phyloP scores from a whole-genome alignment of 2,329 filamentous ascomycete genomes.

The Phaeosphaeriaceae sp. region DNA sequence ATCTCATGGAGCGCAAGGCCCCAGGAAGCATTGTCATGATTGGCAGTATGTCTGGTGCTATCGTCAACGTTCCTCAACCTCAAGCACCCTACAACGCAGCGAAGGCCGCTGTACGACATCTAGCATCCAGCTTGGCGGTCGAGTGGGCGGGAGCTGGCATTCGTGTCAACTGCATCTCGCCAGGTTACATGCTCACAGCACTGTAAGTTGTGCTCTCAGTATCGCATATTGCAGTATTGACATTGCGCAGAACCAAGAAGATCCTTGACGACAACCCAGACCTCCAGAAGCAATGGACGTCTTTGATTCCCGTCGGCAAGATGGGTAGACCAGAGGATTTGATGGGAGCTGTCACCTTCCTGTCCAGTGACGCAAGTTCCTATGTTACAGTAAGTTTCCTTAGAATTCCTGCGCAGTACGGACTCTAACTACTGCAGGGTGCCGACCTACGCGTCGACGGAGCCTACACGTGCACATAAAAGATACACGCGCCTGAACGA shows the following conservation, averaged over 20 bases:
- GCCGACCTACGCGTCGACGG: conserved; percentile 84
- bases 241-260: conserved; percentile 76
- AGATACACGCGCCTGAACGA: background rate
- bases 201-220: conserved; percentile 66
- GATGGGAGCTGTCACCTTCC: conserved; percentile 89
- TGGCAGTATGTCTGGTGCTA: conserved; percentile 90
- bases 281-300: conserved; percentile 88
- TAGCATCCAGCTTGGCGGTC: conserved; percentile 86
- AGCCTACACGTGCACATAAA: conserved; percentile 80
- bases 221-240: conserved; percentile 16
- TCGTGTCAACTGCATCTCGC: conserved; percentile 92
- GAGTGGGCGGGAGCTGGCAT: conserved; percentile 92
- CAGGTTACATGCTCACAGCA: conserved; percentile 95
- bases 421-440: conserved; percentile 53
- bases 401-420: background rate
- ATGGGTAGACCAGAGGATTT: conserved; percentile 92
- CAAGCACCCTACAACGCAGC: conserved; percentile 92
- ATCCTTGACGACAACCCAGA: conserved; percentile 94
- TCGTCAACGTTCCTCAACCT: conserved; percentile 95
- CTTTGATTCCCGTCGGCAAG: conserved; percentile 88
- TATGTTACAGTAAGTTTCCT: conserved; percentile 45
- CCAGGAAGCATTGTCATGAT: conserved; percentile 91
- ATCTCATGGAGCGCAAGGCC: conserved; percentile 81
- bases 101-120: conserved; percentile 89
- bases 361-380: conserved; percentile 74